These are phyloP conservation scores for Fallopia convolvulus DNA, from an alignment of 148 eudicot genomes.

Conservation along the genomic window DNA sequence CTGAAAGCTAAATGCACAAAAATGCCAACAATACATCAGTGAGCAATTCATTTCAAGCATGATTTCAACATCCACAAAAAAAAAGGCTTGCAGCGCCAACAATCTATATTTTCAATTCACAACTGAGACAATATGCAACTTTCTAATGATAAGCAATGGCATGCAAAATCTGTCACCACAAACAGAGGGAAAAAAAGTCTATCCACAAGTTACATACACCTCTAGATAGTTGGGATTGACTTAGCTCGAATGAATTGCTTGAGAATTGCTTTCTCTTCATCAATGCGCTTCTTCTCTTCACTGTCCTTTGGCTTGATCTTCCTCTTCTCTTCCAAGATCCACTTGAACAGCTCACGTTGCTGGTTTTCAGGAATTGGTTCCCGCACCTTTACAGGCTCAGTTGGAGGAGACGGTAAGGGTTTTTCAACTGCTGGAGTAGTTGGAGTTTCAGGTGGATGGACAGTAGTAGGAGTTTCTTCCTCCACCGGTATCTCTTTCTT, in stretches of 20 bases:
- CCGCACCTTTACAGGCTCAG: slow-evolving; percentile 37
- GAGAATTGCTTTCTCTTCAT: slow-evolving; percentile 62
- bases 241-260: slow-evolving; percentile 48
- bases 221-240: slow-evolving; percentile 27
- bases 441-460: slow-evolving; percentile 13
- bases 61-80: not conserved
- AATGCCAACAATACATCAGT: not conserved
- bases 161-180: not conserved
- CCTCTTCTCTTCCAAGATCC: slow-evolving; percentile 71
- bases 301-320: slow-evolving; percentile 38
- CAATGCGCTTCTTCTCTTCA: slow-evolving; percentile 48
- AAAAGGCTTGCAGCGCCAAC: not conserved
- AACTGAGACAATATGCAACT: not conserved
- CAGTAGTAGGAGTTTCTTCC: slow-evolving; percentile 27
- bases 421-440: slow-evolving; percentile 22
- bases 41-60: not conserved
- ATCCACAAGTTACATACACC: slow-evolving; percentile 4
- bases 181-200: not conserved
- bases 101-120: not conserved
- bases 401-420: slow-evolving; percentile 27
- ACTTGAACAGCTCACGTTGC: slow-evolving; percentile 60
- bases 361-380: slow-evolving; percentile 55
- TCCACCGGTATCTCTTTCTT: slow-evolving; percentile 29
- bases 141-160: not conserved
- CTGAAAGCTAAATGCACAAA: not conserved